Evolutionary conservation across 768 basidiomycete genomes (phyloP).

Genomic region (Lentinula sp.): DNA sequence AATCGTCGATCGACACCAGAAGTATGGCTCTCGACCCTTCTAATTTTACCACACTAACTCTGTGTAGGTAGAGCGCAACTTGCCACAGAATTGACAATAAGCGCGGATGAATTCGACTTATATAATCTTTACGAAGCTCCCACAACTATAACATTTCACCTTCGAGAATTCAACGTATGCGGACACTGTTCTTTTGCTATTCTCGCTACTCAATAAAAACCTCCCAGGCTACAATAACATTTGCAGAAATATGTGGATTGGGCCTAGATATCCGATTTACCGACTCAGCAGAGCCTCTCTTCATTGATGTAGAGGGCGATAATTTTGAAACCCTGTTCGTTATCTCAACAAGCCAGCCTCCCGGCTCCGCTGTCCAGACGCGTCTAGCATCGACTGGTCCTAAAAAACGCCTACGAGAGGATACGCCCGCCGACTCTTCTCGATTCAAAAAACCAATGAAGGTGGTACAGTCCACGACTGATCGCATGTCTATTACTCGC

Average conservation of each 20-base stretch:
- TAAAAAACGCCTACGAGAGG: conserved; percentile 40
- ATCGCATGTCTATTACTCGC: conserved; percentile 19
- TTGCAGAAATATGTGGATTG: conserved; percentile 65
- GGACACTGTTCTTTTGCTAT: conserved; percentile 1
- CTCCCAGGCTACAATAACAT: conserved; percentile 71
- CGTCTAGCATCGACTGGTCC: conserved; percentile 6
- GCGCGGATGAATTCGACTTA: conserved; percentile 73
- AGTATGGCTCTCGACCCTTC: conserved; percentile 29
- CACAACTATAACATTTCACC: conserved; percentile 68
- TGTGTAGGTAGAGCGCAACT: conserved; percentile 54
- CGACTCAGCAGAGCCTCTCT: conserved; percentile 67
- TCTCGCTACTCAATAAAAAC: neutral
- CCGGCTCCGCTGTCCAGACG: conserved; percentile 25
- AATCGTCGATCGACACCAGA: conserved; percentile 59
- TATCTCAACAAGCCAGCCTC: conserved; percentile 68
- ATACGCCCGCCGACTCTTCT: conserved; percentile 28
- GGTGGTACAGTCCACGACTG: conserved; percentile 32
- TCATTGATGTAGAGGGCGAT: conserved; percentile 71
- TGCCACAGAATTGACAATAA: conserved; percentile 71
- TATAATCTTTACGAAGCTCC: conserved; percentile 65
- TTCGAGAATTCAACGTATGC: conserved; percentile 77
- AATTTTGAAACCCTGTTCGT: conserved; percentile 63
- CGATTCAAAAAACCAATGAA: conserved; percentile 49
- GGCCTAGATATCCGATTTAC: conserved; percentile 72
- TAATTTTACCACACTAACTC: neutral